These are phyloP conservation scores for Chaetomium sp. DNA, from an alignment of 2,329 filamentous ascomycete genomes.

Conservation along the genomic window DNA sequence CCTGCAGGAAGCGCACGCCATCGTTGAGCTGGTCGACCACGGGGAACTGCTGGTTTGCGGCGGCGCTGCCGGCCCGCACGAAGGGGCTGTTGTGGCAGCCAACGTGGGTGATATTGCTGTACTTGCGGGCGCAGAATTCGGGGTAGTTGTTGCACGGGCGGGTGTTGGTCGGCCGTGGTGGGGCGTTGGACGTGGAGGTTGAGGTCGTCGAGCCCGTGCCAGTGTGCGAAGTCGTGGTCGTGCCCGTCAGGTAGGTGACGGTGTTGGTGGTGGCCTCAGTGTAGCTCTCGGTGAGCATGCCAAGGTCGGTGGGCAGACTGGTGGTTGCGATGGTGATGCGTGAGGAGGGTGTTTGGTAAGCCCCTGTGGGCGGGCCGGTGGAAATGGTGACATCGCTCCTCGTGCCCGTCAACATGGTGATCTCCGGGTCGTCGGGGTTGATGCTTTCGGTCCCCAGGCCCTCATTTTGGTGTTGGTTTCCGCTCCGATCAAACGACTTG, in stretches of 20 bases:
- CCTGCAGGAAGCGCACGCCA: slow-evolving; percentile 60
- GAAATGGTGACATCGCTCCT: slow-evolving; percentile 25
- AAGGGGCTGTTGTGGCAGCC: slow-evolving; percentile 80
- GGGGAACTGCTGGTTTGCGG: slow-evolving; percentile 64
- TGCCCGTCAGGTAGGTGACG: slow-evolving; percentile 21
- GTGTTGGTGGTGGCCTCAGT: slow-evolving; percentile 21
- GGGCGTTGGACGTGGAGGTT: slow-evolving; percentile 39
- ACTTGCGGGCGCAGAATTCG: slow-evolving; percentile 69
- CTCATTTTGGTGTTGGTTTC: slow-evolving; percentile 22
- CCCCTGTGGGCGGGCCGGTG: slow-evolving; percentile 34
- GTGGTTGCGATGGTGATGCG: slow-evolving; percentile 37
- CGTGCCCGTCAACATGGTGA: slow-evolving; percentile 34
- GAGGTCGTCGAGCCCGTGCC: slow-evolving; percentile 41
- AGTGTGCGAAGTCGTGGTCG: slow-evolving; percentile 36
- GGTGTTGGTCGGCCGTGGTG: slow-evolving; percentile 56
- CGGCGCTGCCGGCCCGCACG: slow-evolving; percentile 60
- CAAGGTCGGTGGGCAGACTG: slow-evolving; percentile 19
- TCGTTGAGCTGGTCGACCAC: slow-evolving; percentile 72
- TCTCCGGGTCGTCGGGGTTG: slow-evolving; percentile 25
- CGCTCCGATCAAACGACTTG: too few species aligned
- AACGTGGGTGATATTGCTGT: slow-evolving; percentile 75
- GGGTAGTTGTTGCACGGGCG: slow-evolving; percentile 73
- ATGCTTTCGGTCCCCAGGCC: slow-evolving; percentile 5
- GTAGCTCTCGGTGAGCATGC: slow-evolving; percentile 26
- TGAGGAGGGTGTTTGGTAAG: slow-evolving; percentile 40